Conservation (phyloP, 2,329 filamentous ascomycete genomes). For the Thyridium curvatum region DNA sequence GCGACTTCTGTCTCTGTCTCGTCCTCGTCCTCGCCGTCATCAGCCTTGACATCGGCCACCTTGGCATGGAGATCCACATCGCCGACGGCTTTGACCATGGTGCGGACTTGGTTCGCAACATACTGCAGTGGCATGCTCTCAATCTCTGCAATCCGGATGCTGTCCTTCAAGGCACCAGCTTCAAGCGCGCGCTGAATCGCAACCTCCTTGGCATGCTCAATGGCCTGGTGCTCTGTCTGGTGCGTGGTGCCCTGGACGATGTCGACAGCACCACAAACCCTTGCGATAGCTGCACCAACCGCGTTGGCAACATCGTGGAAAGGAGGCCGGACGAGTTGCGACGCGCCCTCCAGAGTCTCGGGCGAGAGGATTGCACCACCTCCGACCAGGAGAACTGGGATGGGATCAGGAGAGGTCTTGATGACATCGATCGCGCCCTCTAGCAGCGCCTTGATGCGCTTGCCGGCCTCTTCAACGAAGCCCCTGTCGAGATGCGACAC, state of each 20-base stretch:
- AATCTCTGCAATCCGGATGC: constrained; percentile 30
- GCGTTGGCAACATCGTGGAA: constrained; percentile 40
- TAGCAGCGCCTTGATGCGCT: constrained; percentile 10
- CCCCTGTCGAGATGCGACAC: constrained; percentile 5
- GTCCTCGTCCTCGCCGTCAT: constrained; percentile 11
- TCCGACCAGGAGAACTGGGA: constrained; percentile 31
- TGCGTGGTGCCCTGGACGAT: constrained; percentile 10
- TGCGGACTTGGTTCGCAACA: constrained; percentile 22
- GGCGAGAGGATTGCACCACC: constrained; percentile 36
- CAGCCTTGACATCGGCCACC: constrained; percentile 16
- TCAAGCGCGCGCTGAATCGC: constrained; percentile 11
- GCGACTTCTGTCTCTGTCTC: constrained; percentile 4
- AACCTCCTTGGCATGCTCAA: constrained; percentile 12
- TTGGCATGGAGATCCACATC: constrained; percentile 33
- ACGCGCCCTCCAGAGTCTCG: constrained; percentile 22
- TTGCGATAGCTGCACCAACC: constrained; percentile 39
- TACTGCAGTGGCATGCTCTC: constrained; percentile 31
- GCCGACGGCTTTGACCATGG: constrained; percentile 29
- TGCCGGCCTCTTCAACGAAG: constrained; percentile 17
- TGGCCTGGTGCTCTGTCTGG: constrained; percentile 12
- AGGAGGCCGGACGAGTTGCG: constrained; percentile 25
- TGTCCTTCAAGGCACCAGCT: constrained; percentile 15
- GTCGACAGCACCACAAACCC: constrained; percentile 25
- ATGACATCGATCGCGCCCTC: constrained; percentile 17
- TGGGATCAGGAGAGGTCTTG: constrained; percentile 17